Base-by-base conservation (phyloP, 1,284 basidiomycete genomes). In the Lignosus rhinocerotis region DNA sequence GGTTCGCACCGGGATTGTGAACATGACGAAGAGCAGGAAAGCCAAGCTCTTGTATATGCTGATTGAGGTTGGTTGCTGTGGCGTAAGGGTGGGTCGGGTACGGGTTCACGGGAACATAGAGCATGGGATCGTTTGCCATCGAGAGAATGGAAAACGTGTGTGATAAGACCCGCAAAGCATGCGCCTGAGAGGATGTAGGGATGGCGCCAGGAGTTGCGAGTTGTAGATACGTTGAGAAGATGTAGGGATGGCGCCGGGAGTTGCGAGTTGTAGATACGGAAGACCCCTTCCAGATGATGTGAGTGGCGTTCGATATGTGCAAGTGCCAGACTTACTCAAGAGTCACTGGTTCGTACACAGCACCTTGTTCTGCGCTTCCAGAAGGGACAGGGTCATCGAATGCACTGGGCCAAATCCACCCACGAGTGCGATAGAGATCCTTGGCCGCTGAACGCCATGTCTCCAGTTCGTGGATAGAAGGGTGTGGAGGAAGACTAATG, bases 101-200 rank as follows among this genome's bases (percentile, higher is more conserved):
- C 38, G 65, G 61, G 8, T 34, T 55, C 67, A 61, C 25, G 70
- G 65, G 60, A 9, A n/a, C 31, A 64, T 59, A 51, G 71, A 60
- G 56, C 32, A 63, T 44, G 6, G 66, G 55, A 8, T 66, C 66
- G 41, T 66, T 55, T 0, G 70, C 65, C 43, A 71, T 63, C 49
- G 75, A 75, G 17, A 84, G 72, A 39, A 85, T 70, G 8, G 84
- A 77, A 67, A 91, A 90, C 14, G 91, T 92, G 69, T 82, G 80
- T 9, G 84, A 81, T n/a, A 93, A 79, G 16, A 91, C 79, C 56
- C 82, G 79, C 51, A 92, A 73, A 2, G 90, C 88, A 66, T 90
- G 88, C 9, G 75, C 60, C 69, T 93, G 90, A 33, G 79, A 68
- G 14, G 80, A 72, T 16, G 85, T 87, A 2, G 90, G 88, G 51